Base-by-base conservation (phyloP, 2,329 filamentous ascomycete genomes). In the Exophiala mesophila region DNA sequence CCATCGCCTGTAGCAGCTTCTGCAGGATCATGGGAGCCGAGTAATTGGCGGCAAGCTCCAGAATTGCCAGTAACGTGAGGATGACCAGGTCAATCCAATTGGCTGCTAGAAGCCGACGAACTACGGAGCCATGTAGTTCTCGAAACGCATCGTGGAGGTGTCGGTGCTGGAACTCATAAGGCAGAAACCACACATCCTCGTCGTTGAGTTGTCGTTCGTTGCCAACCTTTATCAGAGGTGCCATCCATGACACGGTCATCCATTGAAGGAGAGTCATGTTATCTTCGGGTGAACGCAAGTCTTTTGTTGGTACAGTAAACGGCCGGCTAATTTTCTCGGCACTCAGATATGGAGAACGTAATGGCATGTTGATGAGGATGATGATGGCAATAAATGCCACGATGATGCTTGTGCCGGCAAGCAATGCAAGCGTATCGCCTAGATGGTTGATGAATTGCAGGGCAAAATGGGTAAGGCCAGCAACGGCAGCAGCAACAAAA, bases 181-280 rank as follows among this genome's bases (percentile, higher is more conserved):
- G 80, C 0, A 95, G 66, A 28, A 75, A 69, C 88, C 88, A 95
- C 2, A 95, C 83, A 58, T 95, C 87, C 26, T 82, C 76, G 28
- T 88, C 81, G 24, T 88, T 68, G 6, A 95, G 68, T 53, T 88
- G 82, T 29, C 79, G 71, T 20, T 70, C 67, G 30, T 71, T 75
- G 1, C 83, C 86, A 17, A 80, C 63, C 1, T 69, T 66, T 9
- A 94, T 87, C 5, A 94, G 65, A 0, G 88, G 83, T 1, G 71
- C 69, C 66, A 94, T 82, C 88, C 88, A 95, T 0, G 78, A 85
- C 19, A 94, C 83, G 4, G 78, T 82, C 77, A 90, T 84, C 65
- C 87, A 95, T 53, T 89, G 84, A 76, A 86, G 88, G 1, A 89
- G 69, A 1, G 75, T 84, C 17, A 94, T 61, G 50, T 84, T 80